phyloP scores from a whole-genome alignment of 1,139 yeast genomes.

The Pichia sp. region DNA sequence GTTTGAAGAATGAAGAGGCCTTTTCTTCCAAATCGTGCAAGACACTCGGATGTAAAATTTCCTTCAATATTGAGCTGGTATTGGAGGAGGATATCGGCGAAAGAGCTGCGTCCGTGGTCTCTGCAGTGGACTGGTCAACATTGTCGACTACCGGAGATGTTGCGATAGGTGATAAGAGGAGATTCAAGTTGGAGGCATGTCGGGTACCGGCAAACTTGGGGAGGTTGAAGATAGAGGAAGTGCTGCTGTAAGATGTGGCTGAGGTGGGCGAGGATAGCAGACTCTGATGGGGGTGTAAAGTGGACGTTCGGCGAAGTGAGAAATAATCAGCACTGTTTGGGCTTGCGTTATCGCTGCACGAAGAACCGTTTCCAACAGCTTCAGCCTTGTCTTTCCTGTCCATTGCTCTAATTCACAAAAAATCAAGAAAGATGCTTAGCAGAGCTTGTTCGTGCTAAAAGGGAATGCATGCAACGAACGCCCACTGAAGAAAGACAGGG shows the following conservation, averaged over 20 bases:
- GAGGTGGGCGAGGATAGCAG: background rate
- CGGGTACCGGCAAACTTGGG: background rate
- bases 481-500: background rate
- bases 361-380: background rate
- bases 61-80: background rate
- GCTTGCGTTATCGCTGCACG: background rate
- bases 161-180: constrained; percentile 9
- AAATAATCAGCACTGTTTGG: background rate
- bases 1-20: background rate
- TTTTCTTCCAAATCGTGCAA: constrained; percentile 12
- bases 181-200: constrained; percentile 3
- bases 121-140: background rate
- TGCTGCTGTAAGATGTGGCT: background rate
- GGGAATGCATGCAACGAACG: background rate
- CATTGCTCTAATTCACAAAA: background rate
- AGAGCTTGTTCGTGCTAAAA: background rate
- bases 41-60: constrained; percentile 6
- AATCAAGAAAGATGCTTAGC: no score
- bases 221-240: background rate
- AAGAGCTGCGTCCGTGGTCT: background rate
- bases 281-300: background rate
- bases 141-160: constrained; percentile 5
- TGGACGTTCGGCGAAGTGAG: background rate
- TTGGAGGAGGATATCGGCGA: constrained; percentile 1
- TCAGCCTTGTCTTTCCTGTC: background rate